Evolutionary conservation across 2,329 filamentous ascomycete species (phyloP), one percentile per base, ranked within the genome.

Genomic region (Stachybotrys chlorohalonatus): DNA sequence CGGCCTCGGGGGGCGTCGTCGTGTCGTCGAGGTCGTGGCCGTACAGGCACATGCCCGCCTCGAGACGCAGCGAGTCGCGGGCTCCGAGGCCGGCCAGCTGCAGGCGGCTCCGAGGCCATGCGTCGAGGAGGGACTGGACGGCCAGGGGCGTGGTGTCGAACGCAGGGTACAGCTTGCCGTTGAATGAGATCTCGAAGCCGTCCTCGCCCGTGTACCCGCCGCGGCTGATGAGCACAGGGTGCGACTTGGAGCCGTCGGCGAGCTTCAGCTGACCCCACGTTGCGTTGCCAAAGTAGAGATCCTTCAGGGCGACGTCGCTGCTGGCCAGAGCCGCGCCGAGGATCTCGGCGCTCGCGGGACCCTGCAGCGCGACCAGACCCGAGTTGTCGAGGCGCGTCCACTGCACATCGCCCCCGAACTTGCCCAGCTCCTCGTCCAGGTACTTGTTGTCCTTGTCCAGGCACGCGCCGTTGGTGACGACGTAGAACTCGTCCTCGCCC

Each of bases 41-140:
- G 74, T 99, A 99, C n/a, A 99, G 81, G 72, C 94, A 99, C 93
- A 99, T 95, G 57, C 94, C 94, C 0, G 94, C 94, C 75, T 99
- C 94, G 32, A 99, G 84, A 50, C 94, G 86, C 56, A 99, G 83
- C 58, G 88, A 95, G 71, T 99, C 94, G 59, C 94, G 84, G 2
- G 94, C 90, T 9, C 92, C 94, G 0, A 99, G 81, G 3, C 94
- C 94, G 2, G 93, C 91, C 49, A 96, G 81, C 65, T 87, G 86
- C 15, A 96, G 76, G 52, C 72, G 73, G 58, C 80, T 77, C 3
- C 77, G 72, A 11, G 85, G 82, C 31, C 85, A 85, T 36, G 81
- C 75, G 47, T 78, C 70, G 50, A 96, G 80, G 30, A 96, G 78
- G 30, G 83, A 76, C 68, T 91, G 79, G 6, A 89, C 86, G 30